A percentile compares a stretch with the other conserved stretches of the same genome.
phyloP scores from a whole-genome alignment of 345 rosid species.

The Rhizophora apiculata region DNA sequence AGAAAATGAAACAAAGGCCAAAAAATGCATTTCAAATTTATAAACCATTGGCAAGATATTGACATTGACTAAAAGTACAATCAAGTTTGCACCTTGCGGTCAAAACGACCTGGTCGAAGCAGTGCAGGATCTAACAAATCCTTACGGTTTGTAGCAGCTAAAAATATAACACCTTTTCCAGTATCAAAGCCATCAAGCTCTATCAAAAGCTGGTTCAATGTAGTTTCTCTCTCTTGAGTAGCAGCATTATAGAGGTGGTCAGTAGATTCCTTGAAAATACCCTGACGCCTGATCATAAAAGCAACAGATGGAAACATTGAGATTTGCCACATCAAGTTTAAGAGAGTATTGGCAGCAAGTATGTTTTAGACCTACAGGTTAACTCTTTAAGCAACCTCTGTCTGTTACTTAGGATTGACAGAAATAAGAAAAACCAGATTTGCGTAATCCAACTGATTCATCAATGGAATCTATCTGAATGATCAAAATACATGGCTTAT shows the following conservation, averaged over 20 bases:
- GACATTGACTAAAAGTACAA: neutral
- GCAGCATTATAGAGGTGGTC: constrained; percentile 91
- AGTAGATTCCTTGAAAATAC: constrained; percentile 70
- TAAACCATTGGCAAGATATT: neutral
- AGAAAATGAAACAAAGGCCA: neutral
- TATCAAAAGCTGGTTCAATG: constrained; percentile 88
- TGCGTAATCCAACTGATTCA: constrained; percentile 1
- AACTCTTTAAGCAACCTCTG: no score
- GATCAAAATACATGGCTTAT: neutral
- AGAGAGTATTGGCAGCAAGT: no score
- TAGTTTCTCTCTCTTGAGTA: constrained; percentile 94
- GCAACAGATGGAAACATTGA: constrained; percentile 7
- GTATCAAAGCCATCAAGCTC: constrained; percentile 99
- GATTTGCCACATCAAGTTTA: no score
- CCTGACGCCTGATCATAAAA: constrained; percentile 65
- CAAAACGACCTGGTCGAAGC: constrained; percentile 95
- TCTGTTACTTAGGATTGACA: neutral
- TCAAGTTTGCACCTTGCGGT: constrained; percentile 63
- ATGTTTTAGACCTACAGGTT: no score
- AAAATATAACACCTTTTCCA: constrained; percentile 94
- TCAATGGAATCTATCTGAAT: neutral
- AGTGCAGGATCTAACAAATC: constrained; percentile 93
- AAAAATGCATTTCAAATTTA: neutral
- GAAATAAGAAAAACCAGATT: neutral
- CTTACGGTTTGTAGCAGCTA: constrained; percentile 93